A percentile compares a stretch with the other conserved stretches of the same genome.
phyloP scores from a whole-genome alignment of 2,329 filamentous ascomycete species.

The Apiospora hydei region DNA sequence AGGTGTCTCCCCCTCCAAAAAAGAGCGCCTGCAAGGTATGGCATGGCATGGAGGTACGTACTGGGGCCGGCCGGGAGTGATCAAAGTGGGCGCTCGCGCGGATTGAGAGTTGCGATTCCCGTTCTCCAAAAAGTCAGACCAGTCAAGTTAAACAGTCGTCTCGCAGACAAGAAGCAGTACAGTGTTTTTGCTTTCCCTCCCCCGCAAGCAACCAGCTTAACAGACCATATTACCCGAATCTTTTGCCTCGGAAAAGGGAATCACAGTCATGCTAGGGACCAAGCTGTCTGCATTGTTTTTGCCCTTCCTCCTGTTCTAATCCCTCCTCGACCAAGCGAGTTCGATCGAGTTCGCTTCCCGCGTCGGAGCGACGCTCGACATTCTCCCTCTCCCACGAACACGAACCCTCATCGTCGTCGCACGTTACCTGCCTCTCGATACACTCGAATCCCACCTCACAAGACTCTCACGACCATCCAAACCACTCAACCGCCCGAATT shows the following conservation, averaged over 20 bases:
- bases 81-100: constrained; percentile 21
- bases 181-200: constrained; percentile 5
- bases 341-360: constrained; percentile 15
- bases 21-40: background rate
- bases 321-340: constrained; percentile 19
- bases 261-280: constrained; percentile 22
- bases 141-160: constrained; percentile 18
- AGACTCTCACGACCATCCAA: background rate
- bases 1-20: background rate
- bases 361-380: constrained; percentile 16
- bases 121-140: constrained; percentile 22
- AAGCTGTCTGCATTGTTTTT: constrained; percentile 16
- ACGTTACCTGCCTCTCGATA: constrained; percentile 10
- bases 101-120: constrained; percentile 21
- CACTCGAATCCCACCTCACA: background rate
- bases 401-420: constrained; percentile 13
- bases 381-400: constrained; percentile 17
- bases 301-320: constrained; percentile 20
- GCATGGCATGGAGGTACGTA: constrained; percentile 16
- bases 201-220: background rate
- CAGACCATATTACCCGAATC: background rate
- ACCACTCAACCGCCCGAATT: background rate
- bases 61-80: background rate
- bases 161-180: background rate
- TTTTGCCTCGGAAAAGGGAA: background rate